Percentiles rank a stretch among this genome's conserved stretches.
Evolutionary conservation across 441 rosid species (phyloP).

Genomic region (Gossypium lobatum): DNA sequence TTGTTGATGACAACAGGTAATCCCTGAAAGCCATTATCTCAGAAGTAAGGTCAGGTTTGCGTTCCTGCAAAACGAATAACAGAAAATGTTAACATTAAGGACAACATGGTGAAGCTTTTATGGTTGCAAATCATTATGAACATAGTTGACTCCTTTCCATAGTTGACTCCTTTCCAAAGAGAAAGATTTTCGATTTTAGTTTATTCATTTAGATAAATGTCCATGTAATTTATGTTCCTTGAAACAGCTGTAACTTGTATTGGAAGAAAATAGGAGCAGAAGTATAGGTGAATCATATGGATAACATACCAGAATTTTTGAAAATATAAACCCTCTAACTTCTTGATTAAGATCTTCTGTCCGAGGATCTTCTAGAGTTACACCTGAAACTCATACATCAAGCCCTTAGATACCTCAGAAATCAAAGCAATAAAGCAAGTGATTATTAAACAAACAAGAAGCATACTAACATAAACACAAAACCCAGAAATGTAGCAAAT

Average conservation of each 20-base stretch:
- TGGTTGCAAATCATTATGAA: constrained; percentile 14
- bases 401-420: constrained; percentile 14
- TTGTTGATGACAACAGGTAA: constrained; percentile 77
- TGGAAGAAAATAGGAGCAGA: constrained; percentile 9
- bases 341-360: constrained; percentile 99
- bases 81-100: constrained; percentile 14
- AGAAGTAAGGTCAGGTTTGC: constrained; percentile 84
- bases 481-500: background rate
- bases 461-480: background rate
- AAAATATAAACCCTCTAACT: constrained; percentile 97
- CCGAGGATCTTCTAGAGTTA: constrained; percentile 92
- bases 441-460: background rate
- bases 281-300: constrained; percentile 11
- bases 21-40: constrained; percentile 97
- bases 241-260: background rate
- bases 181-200: background rate
- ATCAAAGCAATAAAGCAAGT: background rate
- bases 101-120: constrained; percentile 10
- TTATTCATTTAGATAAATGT: background rate
- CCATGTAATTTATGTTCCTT: background rate
- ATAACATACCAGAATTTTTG: constrained; percentile 81
- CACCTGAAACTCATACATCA: constrained; percentile 62
- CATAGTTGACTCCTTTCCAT: background rate
- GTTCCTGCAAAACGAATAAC: constrained; percentile 51
- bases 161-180: background rate